Base-by-base conservation (phyloP, 805 yeast species). In the Candida maesae region DNA sequence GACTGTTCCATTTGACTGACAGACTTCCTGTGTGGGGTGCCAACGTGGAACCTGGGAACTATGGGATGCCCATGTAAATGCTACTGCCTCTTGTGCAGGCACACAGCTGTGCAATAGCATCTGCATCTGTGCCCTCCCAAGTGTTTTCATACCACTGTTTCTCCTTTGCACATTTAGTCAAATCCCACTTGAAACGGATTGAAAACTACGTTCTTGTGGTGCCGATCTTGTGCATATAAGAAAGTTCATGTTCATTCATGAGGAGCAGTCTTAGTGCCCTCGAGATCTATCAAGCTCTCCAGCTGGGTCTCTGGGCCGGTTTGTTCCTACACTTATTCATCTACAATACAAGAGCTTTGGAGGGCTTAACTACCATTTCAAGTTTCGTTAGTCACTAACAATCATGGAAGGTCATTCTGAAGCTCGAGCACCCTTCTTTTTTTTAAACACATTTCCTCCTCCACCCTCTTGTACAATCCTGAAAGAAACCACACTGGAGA, bases 191-290 rank as follows among this genome's bases (percentile, higher is more conserved):
- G 61, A 54, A 51, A 42, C 45, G 48, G 43, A 48, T 45, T 54
- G 49, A 45, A 25, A 23, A 52, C 51, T 42, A 49, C 65, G 59
- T 50, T 60, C 64, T 57, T 53, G 56, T 59, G 68, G 71, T 61
- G 71, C 71, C 71, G 71, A 58, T 53, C 52, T 64, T 59, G 70
- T 67, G 71, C 72, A 61, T 39, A 67, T 45, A 66, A 48, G 42
- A 54, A 62, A 36, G 35, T 34, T 36, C 38, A 35, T 36, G 15
- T 23, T 29, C 29, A 24, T 23, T 23, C 38, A 19, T 39, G 35
- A 44, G 43, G 59, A 54, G 51, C 46, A 58, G 52, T 56, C 63
- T 59, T 27, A 61, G 61, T 55, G 63, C 62, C 55, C 19, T 15
- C 19, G 28, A 19, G 33, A 17, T 16, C 26, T 32, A 21, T 28